A percentile compares a stretch with the other conserved stretches of the same genome.
These are phyloP conservation scores for Opeltia flavorubescens DNA, from an alignment of 495 filamentous ascomycete species.

Conservation along the genomic window DNA sequence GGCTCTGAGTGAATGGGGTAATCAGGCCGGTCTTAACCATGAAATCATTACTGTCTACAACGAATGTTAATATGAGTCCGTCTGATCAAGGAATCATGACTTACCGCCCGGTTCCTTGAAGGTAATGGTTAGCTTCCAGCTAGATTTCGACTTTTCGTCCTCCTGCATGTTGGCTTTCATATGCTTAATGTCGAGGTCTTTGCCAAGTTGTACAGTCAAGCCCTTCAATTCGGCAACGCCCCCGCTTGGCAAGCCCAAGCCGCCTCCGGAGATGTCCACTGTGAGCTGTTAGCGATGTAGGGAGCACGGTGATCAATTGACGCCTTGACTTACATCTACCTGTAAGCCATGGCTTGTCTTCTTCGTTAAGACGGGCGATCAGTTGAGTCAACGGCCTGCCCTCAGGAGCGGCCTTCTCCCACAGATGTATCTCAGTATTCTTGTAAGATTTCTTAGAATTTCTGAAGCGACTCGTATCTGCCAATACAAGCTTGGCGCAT, in stretches of 20 bases:
- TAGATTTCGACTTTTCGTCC: not conserved
- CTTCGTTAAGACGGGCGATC: not conserved
- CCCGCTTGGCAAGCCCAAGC: not conserved
- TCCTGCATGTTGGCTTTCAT: conserved; percentile 21
- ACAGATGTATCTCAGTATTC: conserved; percentile 4
- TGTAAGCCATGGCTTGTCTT: conserved; percentile 6
- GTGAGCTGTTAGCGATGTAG: not conserved
- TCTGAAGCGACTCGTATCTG: not conserved
- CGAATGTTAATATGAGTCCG: too few species aligned
- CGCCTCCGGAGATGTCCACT: not conserved
- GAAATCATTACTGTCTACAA: not conserved
- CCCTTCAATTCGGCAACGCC: conserved; percentile 2
- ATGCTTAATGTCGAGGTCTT: conserved; percentile 8
- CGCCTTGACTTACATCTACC: not conserved
- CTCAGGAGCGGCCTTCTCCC: conserved; percentile 6
- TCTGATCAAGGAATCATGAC: not conserved
- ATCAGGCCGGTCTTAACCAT: not conserved
- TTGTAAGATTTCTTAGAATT: conserved; percentile 4
- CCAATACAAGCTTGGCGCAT: not conserved
- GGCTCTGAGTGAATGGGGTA: not conserved
- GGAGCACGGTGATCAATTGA: not conserved
- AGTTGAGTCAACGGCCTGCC: conserved; percentile 2
- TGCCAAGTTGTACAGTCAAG: not conserved
- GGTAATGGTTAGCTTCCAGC: not conserved
- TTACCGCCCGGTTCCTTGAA: not conserved